These are phyloP conservation scores for Pleurotus sapidus DNA, from an alignment of 768 basidiomycete species.

Conservation along the genomic window DNA sequence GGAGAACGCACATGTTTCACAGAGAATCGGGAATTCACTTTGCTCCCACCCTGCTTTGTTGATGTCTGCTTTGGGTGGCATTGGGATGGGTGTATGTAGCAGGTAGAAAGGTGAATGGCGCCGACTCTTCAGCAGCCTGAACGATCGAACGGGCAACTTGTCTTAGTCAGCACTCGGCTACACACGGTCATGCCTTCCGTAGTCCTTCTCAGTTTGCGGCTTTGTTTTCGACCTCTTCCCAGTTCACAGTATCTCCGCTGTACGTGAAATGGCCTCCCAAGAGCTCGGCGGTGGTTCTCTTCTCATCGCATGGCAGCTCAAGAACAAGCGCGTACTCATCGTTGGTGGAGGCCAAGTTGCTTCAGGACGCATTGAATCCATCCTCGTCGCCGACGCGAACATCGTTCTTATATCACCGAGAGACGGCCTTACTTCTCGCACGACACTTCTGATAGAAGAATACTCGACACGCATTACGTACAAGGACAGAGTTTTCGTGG, in stretches of 20 bases:
- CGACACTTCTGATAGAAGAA: constrained; percentile 48
- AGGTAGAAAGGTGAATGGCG: constrained; percentile 5
- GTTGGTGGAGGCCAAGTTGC: constrained; percentile 95
- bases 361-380: constrained; percentile 80
- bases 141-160: neutral
- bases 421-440: constrained; percentile 60
- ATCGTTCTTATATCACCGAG: constrained; percentile 78
- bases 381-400: constrained; percentile 76
- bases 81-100: constrained; percentile 19
- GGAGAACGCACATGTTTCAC: constrained; percentile 76
- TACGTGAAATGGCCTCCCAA: constrained; percentile 17
- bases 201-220: neutral
- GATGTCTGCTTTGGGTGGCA: constrained; percentile 85
- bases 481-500: constrained; percentile 64
- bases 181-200: no score
- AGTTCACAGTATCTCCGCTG: constrained; percentile 11
- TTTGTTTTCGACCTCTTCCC: neutral
- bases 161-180: constrained; percentile 3
- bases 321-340: constrained; percentile 78
- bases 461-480: constrained; percentile 60
- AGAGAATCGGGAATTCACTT: constrained; percentile 90
- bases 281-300: constrained; percentile 64
- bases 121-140: no score
- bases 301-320: constrained; percentile 92
- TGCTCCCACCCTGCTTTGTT: constrained; percentile 96